Evolutionary conservation across 495 filamentous ascomycete species (phyloP), one percentile per base, ranked within the genome.

Genomic region (Penicillium samsonianum): DNA sequence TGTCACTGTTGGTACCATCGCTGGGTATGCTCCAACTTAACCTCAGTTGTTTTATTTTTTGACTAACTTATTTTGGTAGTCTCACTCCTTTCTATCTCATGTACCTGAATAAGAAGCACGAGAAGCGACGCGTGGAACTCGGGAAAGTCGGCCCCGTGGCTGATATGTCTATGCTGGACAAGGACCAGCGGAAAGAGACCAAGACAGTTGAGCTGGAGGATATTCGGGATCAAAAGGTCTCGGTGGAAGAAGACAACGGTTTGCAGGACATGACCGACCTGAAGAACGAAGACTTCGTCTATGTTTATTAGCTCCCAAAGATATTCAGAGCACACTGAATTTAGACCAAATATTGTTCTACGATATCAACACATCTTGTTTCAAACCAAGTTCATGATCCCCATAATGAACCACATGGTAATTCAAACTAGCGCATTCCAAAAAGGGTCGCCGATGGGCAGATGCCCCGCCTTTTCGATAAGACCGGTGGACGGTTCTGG

Each of bases 81-180:
- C 14, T 70, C 5, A 61, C 40, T 1, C 56, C 60, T 65, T 55
- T 80, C 23, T 82, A 82, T 41, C 74, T 83, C 19, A 72, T 76
- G 55, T 71, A 68, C 17, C 64, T 81, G 22, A 83, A 83, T 57
- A 68, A 63, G n/a, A 58, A 66, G 35, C 79, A 83, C 40, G 72
- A 73, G 16, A 74, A 72, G 50, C 68, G 68, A 19, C 68, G 80
- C 14, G 68, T 73, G 37, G 72, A 67, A 20, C 60, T 69, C n/a
- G 69, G 69, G 3, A 73, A 67, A 42, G 59, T 47, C 11, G 64
- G 60, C 0, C 55, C 46, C 40, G 30, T 63, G 0, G 31, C 64
- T 25, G 68, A 69, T 25, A 50, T 65, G 54, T 69, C 59, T 11
- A 65, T 67, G 65, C 17, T 64, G 0, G 22, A 47, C 4, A 61